A percentile compares a stretch with the other conserved stretches of the same genome.
Conservation (phyloP, 495 filamentous ascomycete genomes). For the Daldinia bambusicola region DNA sequence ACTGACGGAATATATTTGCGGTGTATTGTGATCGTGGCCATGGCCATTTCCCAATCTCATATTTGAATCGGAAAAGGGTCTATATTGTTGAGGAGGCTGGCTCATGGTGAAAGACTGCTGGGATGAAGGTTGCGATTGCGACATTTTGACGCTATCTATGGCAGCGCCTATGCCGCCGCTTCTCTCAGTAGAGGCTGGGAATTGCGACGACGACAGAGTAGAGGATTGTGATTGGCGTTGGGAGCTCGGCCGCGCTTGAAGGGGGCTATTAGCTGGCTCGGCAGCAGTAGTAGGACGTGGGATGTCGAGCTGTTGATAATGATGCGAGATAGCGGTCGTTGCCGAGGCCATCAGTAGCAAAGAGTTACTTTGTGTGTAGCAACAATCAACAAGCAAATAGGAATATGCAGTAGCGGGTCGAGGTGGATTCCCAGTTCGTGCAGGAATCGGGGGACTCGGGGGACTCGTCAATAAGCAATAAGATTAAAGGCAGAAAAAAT, state of each 20-base stretch:
- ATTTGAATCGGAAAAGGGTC: slow-evolving; percentile 55
- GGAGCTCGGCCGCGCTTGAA: slow-evolving; percentile 3
- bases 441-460: neutral
- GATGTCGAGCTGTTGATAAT: slow-evolving; percentile 17
- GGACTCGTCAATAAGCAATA: neutral
- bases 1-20: slow-evolving; percentile 81
- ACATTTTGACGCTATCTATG: slow-evolving; percentile 51
- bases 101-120: slow-evolving; percentile 64
- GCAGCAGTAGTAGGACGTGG: slow-evolving; percentile 2
- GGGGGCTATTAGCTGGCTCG: slow-evolving; percentile 9
- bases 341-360: slow-evolving; percentile 35
- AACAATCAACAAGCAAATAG: neutral
- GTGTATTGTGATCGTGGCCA: slow-evolving; percentile 66
- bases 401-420: neutral
- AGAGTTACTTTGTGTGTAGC: neutral
- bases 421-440: neutral
- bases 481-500: slow-evolving; percentile 1
- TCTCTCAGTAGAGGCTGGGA: slow-evolving; percentile 54
- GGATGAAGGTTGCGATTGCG: slow-evolving; percentile 59
- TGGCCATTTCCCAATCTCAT: slow-evolving; percentile 53
- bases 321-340: slow-evolving; percentile 28
- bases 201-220: slow-evolving; percentile 24
- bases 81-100: slow-evolving; percentile 48
- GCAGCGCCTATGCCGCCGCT: slow-evolving; percentile 58
- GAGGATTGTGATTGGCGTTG: slow-evolving; percentile 34